These are phyloP conservation scores for Pelargonium hybrid DNA, from an alignment of 441 rosid species.

Conservation along the genomic window DNA sequence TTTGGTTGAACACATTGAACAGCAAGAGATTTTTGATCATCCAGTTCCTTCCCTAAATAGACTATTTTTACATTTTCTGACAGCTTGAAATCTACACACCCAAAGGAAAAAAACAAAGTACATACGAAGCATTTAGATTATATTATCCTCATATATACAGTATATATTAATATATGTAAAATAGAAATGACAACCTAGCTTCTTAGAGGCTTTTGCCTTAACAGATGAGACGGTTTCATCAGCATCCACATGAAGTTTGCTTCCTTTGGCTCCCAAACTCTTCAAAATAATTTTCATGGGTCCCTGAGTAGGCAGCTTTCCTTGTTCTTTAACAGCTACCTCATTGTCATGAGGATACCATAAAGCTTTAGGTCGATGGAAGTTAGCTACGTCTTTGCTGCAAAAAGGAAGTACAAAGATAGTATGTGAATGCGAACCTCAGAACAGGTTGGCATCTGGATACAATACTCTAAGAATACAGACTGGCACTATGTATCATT, in stretches of 20 bases:
- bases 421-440: neutral
- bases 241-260: constrained; percentile 76
- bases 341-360: constrained; percentile 98
- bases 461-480: neutral
- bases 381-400: constrained; percentile 92
- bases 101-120: constrained; percentile 6
- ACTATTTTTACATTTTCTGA: constrained; percentile 68
- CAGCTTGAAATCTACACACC: constrained; percentile 73
- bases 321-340: constrained; percentile 84
- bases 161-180: constrained; percentile 4
- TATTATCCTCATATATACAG: neutral
- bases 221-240: constrained; percentile 77
- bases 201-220: constrained; percentile 81
- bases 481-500: neutral
- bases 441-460: neutral
- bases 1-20: constrained; percentile 81
- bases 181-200: constrained; percentile 64
- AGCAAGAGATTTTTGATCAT: constrained; percentile 68
- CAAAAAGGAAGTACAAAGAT: constrained; percentile 17
- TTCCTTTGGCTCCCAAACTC: constrained; percentile 98
- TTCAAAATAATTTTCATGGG: constrained; percentile 80
- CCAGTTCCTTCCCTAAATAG: constrained; percentile 87
- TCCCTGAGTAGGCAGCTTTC: constrained; percentile 68
- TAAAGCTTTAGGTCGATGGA: constrained; percentile 89
- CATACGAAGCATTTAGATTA: neutral